These are phyloP conservation scores for Neurospora cerealis DNA, from an alignment of 495 filamentous ascomycete species.

Conservation along the genomic window DNA sequence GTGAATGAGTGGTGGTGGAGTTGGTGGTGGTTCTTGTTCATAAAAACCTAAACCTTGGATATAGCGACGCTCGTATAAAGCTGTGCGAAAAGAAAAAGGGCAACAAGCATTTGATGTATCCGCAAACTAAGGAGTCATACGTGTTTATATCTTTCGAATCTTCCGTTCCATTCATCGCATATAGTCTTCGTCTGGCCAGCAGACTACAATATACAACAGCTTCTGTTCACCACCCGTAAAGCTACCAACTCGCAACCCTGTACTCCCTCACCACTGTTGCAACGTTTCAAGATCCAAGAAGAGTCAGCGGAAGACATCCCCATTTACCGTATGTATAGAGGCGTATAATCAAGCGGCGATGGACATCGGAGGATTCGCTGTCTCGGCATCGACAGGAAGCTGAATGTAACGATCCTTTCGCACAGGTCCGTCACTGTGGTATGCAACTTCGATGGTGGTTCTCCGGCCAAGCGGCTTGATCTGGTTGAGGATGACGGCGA, in stretches of 20 bases:
- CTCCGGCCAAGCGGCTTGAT: neutral
- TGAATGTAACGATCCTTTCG: neutral
- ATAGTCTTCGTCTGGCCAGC: neutral
- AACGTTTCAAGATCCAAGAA: neutral
- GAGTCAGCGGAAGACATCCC: neutral
- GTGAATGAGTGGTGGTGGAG: slow-evolving; percentile 5
- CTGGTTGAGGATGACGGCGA: neutral
- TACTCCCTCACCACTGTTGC: neutral
- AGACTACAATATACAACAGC: neutral
- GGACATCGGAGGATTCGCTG: neutral
- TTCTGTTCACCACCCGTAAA: neutral
- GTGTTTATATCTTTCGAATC: neutral
- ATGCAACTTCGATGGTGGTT: neutral
- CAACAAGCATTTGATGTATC: neutral
- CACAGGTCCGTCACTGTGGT: neutral
- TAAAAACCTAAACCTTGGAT: neutral
- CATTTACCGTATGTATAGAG: neutral
- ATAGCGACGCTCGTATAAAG: neutral
- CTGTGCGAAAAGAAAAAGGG: neutral
- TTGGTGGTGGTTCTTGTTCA: neutral
- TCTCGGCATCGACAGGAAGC: neutral
- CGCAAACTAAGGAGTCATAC: neutral
- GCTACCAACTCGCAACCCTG: neutral
- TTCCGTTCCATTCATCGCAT: neutral
- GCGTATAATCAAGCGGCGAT: neutral